These are phyloP conservation scores for Aspergillus arachidicola DNA, from an alignment of 2,329 filamentous ascomycete genomes.

Conservation along the genomic window DNA sequence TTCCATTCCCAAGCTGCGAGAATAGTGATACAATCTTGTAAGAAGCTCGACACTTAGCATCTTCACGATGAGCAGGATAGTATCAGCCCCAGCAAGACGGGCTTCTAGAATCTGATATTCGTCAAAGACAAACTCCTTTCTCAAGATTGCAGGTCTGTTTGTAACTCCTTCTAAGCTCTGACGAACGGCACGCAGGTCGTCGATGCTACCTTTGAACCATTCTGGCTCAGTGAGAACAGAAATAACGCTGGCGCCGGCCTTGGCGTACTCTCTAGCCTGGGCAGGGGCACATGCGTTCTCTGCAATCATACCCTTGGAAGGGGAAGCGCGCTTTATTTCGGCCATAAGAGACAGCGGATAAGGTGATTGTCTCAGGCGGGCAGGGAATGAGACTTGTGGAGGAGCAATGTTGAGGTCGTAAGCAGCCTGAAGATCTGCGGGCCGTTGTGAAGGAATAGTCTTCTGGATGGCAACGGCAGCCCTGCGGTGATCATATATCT, in stretches of 20 bases:
- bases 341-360: conserved; percentile 94
- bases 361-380: conserved; percentile 76
- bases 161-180: conserved; percentile 89
- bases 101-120: conserved; percentile 98
- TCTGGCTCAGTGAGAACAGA: conserved; percentile 98
- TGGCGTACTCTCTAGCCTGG: conserved; percentile 87
- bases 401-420: conserved; percentile 85
- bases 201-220: conserved; percentile 98
- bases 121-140: conserved; percentile 97
- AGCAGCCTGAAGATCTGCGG: conserved; percentile 79
- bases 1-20: conserved; percentile 89
- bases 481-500: conserved; percentile 83
- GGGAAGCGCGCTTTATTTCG: conserved; percentile 94
- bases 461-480: conserved; percentile 79
- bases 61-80: conserved; percentile 93
- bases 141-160: conserved; percentile 85
- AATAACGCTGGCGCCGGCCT: conserved; percentile 93
- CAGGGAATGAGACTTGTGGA: conserved; percentile 77
- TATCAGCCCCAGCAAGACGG: conserved; percentile 88
- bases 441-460: conserved; percentile 79
- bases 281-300: conserved; percentile 83
- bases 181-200: conserved; percentile 84
- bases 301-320: conserved; percentile 93
- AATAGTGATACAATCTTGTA: conserved; percentile 82
- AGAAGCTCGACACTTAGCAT: conserved; percentile 83